Evolutionary conservation across 2,329 filamentous ascomycete species (phyloP), one percentile per base, ranked within the genome.

Genomic region (Lecanicillium sp.): DNA sequence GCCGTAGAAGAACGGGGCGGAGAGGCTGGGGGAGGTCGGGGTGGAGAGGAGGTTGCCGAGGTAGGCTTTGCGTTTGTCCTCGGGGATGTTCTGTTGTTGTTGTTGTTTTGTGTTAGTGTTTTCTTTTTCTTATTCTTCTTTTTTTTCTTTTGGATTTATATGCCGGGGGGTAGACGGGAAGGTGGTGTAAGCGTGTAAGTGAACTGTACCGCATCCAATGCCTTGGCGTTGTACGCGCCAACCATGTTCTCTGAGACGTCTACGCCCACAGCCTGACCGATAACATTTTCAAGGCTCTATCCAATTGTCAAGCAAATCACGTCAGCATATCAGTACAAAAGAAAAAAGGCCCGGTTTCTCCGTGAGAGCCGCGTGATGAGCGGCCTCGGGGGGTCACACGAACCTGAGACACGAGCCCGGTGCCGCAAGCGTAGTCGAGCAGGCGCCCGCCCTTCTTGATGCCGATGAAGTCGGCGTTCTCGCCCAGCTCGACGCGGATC

Each of bases 341-440:
- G 5, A 8, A 15, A 29, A n/a, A n/a, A n/a, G n/a, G n/a, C n/a
- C n/a, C n/a, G n/a, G n/a, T n/a, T n/a, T n/a, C n/a, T n/a, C n/a
- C n/a, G n/a, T n/a, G n/a, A n/a, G n/a, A n/a, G n/a, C n/a, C n/a
- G n/a, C n/a, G n/a, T n/a, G n/a, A n/a, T n/a, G n/a, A n/a, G n/a
- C n/a, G n/a, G n/a, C n/a, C n/a, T n/a, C n/a, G n/a, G n/a, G n/a
- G n/a, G 23, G 27, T 4, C 4, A 15, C 3, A 43, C 73, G 55
- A 60, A 85, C 83, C 62, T 76, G 73, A 11, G 83, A 84, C 53
- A 87, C 70, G 47, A 79, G 64, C 2, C 84, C 84, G 5, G 83
- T 83, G 8, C 86, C 86, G 59, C 86, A 90, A 14, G 86, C 86
- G 63, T 90, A 90, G 61, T 90, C 86, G 2, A 90, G 69, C 17